Evolutionary conservation across 2,329 filamentous ascomycete genomes (phyloP), one percentile per base, ranked within the genome.

Genomic region (Sordariomycetes sp.): DNA sequence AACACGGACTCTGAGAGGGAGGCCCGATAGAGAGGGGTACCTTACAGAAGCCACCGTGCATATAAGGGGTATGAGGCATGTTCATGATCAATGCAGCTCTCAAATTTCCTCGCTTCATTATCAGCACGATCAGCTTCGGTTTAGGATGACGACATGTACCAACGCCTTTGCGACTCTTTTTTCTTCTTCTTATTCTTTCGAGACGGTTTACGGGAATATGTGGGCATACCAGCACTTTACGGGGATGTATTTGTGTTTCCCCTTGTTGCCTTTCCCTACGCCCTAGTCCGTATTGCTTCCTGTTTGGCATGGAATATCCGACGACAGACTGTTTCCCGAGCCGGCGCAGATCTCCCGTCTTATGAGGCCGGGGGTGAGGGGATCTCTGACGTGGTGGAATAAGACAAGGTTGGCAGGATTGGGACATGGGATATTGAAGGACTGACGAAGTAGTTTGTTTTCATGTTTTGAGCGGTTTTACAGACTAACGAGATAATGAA

Each of bases 1-100:
- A 20, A 57, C 22, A 37, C 55, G 32, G 55, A 57, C 50, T 57
- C 55, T 28, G 55, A 57, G 12, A 57, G n/a, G 34, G 50, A 57
- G 22, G 55, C 22, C 16, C 43, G 43, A 32, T 32, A 32, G 28
- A 8, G 28, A 4, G 28, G 4, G 28, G 4, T 32, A 32, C 28
- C 28, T 32, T 32, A 8, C 8, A 32, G 28, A 32, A 8, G 28
- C 28, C 28, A 8, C 28, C 28, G 28, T 32, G 28, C 28, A 4
- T 32, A 8, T 32, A 32, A 32, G 28, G 4, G 28, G 28, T 32
- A 32, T 32, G 28, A 32, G 28, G 28, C 28, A 32, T 32, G 28
- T 32, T 32, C 4, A 8, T 32, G 28, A 8, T 32, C 28, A 32
- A 32, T 4, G 28, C 28, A 32, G 28, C 28, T 8, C 8, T 32